phyloP scores from a whole-genome alignment of 2,329 filamentous ascomycete species.

The Stachybotrys chlorohalonatus region DNA sequence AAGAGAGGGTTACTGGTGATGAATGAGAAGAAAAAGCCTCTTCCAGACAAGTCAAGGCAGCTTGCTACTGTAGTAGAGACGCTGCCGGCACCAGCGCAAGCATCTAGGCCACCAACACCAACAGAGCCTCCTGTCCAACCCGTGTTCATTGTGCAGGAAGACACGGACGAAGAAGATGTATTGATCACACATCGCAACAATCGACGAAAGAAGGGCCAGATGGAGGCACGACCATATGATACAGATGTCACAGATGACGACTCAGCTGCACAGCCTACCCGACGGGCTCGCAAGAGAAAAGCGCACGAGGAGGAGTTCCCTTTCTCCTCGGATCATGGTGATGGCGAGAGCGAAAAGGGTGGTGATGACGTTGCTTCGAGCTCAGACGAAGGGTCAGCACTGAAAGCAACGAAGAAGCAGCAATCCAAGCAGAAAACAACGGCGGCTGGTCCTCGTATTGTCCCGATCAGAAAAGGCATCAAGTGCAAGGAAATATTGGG shows the following conservation, averaged over 20 bases:
- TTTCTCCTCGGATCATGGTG: not conserved
- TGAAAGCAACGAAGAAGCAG: conserved; percentile 1
- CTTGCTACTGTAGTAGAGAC: no score
- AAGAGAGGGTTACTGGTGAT: conserved; percentile 40
- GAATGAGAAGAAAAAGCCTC: conserved; percentile 20
- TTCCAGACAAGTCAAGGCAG: not conserved
- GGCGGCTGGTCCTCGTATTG: conserved; percentile 24
- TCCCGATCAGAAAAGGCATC: conserved; percentile 31
- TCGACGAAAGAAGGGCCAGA: not conserved
- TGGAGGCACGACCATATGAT: not conserved
- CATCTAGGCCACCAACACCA: not conserved
- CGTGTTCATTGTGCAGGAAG: not conserved
- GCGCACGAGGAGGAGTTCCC: not conserved
- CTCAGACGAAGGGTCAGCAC: conserved; percentile 1
- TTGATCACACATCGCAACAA: not conserved
- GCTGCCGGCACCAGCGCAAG: not conserved
- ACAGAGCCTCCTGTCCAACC: not conserved
- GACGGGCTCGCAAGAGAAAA: not conserved
- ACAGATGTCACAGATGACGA: not conserved
- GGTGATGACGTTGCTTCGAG: not conserved
- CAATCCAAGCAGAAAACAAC: not conserved
- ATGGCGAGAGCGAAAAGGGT: not conserved
- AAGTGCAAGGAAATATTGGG: conserved; percentile 40
- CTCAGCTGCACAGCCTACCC: not conserved
- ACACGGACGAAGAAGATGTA: not conserved